Evolutionary conservation across 352 stramenopile species (phyloP), one percentile per base, ranked within the genome.

Genomic region (Globisporangium parvum): DNA sequence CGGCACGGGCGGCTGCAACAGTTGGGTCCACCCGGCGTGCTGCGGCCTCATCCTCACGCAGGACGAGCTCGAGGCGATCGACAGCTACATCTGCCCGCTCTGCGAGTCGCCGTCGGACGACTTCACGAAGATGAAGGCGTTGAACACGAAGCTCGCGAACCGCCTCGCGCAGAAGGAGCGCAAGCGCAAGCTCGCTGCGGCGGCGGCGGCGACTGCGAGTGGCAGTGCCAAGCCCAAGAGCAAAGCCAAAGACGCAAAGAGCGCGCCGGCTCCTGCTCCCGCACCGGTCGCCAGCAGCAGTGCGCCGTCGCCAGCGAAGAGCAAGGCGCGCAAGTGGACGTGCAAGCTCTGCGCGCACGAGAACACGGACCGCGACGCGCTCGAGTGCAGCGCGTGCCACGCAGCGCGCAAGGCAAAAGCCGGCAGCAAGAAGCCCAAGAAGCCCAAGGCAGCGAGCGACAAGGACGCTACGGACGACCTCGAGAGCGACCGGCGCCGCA

Each of bases 11-110:
- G 89, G 89, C 59, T 97, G 89, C 67, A 91, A 96, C 48, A 87
- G 89, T 55, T 97, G 86, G 86, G 91, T 96, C 37, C 89, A 97
- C 53, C 89, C 88, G 37, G 63, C 60, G 53, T 96, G 89, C 62
- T 96, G 87, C 56, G 86, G 86, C 14, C 79, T 97, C 18, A 66
- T 91, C 35, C 64, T 97, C 55, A 92, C 85, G 28, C 73, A 87
- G 53, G 71, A 93, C 53, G 87, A 97, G 63, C 71, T 94, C 6
- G 83, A 95, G 62, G 77, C 77, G 37, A 73, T 95, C 47, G 78
- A 91, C 60, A 77, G 71, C 55, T 95, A 93, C 67, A 78, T 95
- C 44, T 95, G 85, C 42, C 85, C 85, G 47, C 66, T 95, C 8
- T 95, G 85, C 51, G 85, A 95, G 67, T 59, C 52, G 8, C 67